phyloP scores from a whole-genome alignment of 2,329 filamentous ascomycete genomes.

The Lasiodiplodia sp. region DNA sequence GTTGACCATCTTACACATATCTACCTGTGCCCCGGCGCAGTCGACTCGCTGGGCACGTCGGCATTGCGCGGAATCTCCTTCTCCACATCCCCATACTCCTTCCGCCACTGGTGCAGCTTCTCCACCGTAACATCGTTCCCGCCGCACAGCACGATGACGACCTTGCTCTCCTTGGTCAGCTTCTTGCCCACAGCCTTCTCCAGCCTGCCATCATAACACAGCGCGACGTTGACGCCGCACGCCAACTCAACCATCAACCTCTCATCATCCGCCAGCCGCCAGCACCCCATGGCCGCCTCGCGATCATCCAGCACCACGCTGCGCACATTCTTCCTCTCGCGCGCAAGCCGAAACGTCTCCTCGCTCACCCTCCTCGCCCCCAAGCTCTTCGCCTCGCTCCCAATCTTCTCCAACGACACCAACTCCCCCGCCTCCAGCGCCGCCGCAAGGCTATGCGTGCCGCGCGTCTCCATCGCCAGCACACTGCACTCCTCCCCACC shows the following conservation, averaged over 20 bases:
- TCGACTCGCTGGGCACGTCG: slow-evolving; percentile 25
- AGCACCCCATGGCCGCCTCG: slow-evolving; percentile 80
- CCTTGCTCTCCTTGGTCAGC: slow-evolving; percentile 78
- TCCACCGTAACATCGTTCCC: slow-evolving; percentile 64
- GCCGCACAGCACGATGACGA: slow-evolving; percentile 88
- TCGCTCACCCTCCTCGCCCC: slow-evolving; percentile 73
- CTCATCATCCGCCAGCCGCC: slow-evolving; percentile 82
- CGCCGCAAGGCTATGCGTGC: slow-evolving; percentile 74
- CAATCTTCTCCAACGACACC: slow-evolving; percentile 72
- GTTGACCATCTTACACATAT: neutral
- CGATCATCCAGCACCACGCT: slow-evolving; percentile 74
- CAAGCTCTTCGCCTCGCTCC: slow-evolving; percentile 76
- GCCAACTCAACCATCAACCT: slow-evolving; percentile 81
- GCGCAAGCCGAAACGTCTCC: slow-evolving; percentile 69
- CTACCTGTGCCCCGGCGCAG: slow-evolving; percentile 13
- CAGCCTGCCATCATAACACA: slow-evolving; percentile 46
- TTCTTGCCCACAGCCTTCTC: slow-evolving; percentile 93
- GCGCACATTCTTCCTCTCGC: slow-evolving; percentile 60
- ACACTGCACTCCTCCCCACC: slow-evolving; percentile 51
- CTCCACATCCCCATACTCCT: slow-evolving; percentile 63
- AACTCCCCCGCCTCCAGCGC: slow-evolving; percentile 64
- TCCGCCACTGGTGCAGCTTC: slow-evolving; percentile 81
- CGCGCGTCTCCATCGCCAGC: slow-evolving; percentile 77
- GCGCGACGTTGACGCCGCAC: slow-evolving; percentile 81
- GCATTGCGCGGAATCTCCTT: slow-evolving; percentile 25